These are phyloP conservation scores for Trichoderma pleuroti DNA, from an alignment of 2,329 filamentous ascomycete species.

Conservation along the genomic window DNA sequence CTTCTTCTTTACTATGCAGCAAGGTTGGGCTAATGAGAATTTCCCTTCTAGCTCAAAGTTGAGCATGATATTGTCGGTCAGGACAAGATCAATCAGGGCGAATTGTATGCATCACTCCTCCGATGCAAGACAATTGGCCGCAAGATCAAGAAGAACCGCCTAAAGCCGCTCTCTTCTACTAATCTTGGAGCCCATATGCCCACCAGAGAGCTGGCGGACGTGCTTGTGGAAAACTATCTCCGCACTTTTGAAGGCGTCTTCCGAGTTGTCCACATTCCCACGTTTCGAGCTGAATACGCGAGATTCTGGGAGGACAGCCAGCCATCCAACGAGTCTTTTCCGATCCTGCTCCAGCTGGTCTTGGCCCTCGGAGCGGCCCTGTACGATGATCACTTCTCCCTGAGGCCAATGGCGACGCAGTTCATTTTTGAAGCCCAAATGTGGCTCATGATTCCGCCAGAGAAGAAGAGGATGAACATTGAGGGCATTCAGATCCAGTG, in stretches of 20 bases:
- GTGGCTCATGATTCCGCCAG: constrained; percentile 46
- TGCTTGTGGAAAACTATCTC: constrained; percentile 52
- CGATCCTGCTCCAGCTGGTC: constrained; percentile 52
- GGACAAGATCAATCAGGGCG: constrained; percentile 28
- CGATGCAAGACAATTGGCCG: constrained; percentile 42
- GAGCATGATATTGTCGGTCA: constrained; percentile 28
- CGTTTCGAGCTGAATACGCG: constrained; percentile 53
- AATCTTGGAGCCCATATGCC: constrained; percentile 41
- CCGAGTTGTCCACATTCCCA: constrained; percentile 55
- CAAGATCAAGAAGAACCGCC: constrained; percentile 40
- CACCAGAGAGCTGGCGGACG: constrained; percentile 41
- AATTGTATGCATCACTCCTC: constrained; percentile 33
- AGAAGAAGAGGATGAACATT: constrained; percentile 49
- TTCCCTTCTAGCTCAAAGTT: constrained; percentile 28
- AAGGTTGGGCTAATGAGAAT: not conserved
- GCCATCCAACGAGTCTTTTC: constrained; percentile 41
- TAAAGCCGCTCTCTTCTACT: constrained; percentile 33
- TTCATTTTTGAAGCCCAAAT: constrained; percentile 53
- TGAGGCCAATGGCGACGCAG: constrained; percentile 42
- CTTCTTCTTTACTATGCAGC: not conserved
- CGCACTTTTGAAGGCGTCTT: constrained; percentile 54
- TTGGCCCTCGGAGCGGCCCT: constrained; percentile 50
- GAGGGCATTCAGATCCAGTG: constrained; percentile 50
- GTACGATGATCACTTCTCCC: constrained; percentile 43
- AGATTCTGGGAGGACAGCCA: constrained; percentile 45